Evolutionary conservation across 306 rosid species (phyloP), one percentile per base, ranked within the genome.

Genomic region (Abrus precatorius): DNA sequence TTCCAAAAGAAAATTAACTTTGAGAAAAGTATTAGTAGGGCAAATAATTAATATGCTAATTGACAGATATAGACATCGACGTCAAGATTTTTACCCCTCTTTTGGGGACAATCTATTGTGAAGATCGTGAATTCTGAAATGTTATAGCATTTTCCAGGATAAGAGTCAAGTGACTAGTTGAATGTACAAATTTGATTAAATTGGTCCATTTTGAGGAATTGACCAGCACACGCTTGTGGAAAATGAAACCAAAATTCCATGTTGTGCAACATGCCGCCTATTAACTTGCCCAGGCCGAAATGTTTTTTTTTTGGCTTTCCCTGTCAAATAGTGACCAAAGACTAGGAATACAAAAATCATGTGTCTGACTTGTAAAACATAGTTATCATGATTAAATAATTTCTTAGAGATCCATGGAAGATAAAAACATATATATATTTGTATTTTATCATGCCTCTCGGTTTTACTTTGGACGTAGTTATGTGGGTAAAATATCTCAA

Each of bases 141-240:
- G 7, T 27, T 3, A 6, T 2, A 43, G 13, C 38, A 33, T 57
- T 69, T 48, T 14, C 27, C n/a, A 54, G 59, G 68, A 32, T 2
- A 43, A 63, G 69, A 64, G 30, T 2, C 0, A 73, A 45, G 36
- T 12, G 77, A 67, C 5, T 5, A 71, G 60, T 47, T 40, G 47
- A 64, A 49, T 38, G 65, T 41, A 27, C 20, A 27, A 50, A 33
- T 34, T 60, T 50, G 49, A 76, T 63, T 34, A 61, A 73, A 13
- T 30, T 71, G 36, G 74, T 77, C n/a, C 57, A 55, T 1, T 9
- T 4, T 34, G 10, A 20, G 8, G 11, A 48, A 47, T 78, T 74
- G 86, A 86, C 82, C 68, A 69, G 80, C 86, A 75, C 82, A 79
- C 77, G 7, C 33, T 56, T 71, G n/a, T 75, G 69, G 85, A 86